Evolutionary conservation across 116 monocot genomes (phyloP), one percentile per base, ranked within the genome.

Genomic region (Papilionanthe hybrid): DNA sequence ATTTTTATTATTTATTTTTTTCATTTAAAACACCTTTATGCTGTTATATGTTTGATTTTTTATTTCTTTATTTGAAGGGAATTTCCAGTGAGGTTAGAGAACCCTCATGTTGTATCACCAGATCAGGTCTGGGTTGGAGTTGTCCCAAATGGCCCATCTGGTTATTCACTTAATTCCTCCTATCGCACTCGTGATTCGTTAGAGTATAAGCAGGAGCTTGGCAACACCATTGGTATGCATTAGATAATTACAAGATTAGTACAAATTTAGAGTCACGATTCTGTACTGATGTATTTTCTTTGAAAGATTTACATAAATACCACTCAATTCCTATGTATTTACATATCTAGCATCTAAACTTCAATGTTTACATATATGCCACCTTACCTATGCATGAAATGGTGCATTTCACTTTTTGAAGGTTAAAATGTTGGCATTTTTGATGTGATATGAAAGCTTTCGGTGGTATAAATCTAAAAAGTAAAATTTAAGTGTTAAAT

Each of bases 101-200:
- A 99, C 69, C 91, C 95, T 79, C 95, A 99, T 85, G 95, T 99
- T 71, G 86, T 99, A 81, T 86, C 91, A 79, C 32, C 88, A 29
- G 81, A 88, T 82, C 95, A 99, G 87, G 89, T 99, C 63, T 99
- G 98, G 90, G 91, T 90, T 75, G 95, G 98, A 81, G 91, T 99
- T 91, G 80, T 95, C 30, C 86, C 93, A 60, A 85, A 75, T 57
- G 98, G 98, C 9, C 95, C 98, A 63, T 94, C 98, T 82, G 88
- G 98, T 78, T 85, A 83, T 82, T 77, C 85, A 30, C 86, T 99
- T 53, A 94, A 94, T 91, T 99, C 98, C 37, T 99, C 93, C 7
- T 99, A 88, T 42, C 80, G 85, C 55, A 91, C 72, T 79, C 93
- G 95, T 30, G 98, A 91, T 79, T 91, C 93, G 69, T 29, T 94